A percentile compares a stretch with the other conserved stretches of the same genome.
Evolutionary conservation across 139 green algal species (phyloP).

Genomic region (Micractinium conductrix): DNA sequence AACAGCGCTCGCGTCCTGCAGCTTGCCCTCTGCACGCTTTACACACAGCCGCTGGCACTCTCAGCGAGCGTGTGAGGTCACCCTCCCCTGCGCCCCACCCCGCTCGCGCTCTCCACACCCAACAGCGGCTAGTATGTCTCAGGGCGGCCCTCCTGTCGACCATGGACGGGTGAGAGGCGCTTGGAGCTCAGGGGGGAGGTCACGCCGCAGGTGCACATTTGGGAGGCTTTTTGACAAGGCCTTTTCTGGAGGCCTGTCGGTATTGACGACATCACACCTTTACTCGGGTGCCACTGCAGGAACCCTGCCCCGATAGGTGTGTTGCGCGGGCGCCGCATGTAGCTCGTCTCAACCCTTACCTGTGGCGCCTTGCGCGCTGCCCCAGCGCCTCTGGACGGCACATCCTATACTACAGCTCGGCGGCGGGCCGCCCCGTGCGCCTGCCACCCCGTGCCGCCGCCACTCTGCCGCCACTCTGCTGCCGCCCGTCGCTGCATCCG

Average conservation of each 20-base stretch:
- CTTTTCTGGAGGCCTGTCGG: neutral
- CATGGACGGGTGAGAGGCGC: conserved; percentile 32
- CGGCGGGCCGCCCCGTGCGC: too few species aligned
- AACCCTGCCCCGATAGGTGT: conserved; percentile 55
- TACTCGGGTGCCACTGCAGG: conserved; percentile 32
- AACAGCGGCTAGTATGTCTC: conserved; percentile 4
- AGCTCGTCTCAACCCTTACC: neutral
- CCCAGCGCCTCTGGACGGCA: neutral
- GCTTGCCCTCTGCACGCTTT: too few species aligned
- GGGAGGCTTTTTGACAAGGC: neutral
- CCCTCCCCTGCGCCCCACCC: too few species aligned
- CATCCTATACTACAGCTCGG: too few species aligned
- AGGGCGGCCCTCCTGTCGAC: conserved; percentile 25
- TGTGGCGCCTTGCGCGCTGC: neutral
- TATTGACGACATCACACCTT: neutral
- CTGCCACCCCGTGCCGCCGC: too few species aligned
- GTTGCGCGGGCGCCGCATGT: neutral
- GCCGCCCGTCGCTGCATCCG: too few species aligned
- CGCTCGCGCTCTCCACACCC: too few species aligned
- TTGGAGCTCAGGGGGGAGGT: too few species aligned
- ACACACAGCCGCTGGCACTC: too few species aligned
- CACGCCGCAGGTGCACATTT: neutral
- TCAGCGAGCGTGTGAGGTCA: too few species aligned
- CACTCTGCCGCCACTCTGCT: too few species aligned
- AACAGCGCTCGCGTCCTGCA: too few species aligned